Percentiles rank a stretch among this genome's conserved stretches.
These are phyloP conservation scores for Cercophora samala DNA, from an alignment of 495 filamentous ascomycete species.

Conservation along the genomic window DNA sequence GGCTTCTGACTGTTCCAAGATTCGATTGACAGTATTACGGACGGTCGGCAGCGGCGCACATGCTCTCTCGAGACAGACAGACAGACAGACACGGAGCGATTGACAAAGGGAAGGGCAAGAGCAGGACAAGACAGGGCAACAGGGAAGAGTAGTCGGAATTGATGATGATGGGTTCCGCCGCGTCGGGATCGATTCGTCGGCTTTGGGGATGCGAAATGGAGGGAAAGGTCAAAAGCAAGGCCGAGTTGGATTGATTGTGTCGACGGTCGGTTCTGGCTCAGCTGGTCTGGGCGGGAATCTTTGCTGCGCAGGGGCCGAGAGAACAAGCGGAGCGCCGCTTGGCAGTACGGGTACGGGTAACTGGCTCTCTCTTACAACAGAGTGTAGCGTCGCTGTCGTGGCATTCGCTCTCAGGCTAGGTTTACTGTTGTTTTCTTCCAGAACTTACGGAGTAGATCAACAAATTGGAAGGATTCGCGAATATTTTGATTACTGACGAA, in stretches of 20 bases:
- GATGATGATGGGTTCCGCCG: conserved; percentile 5
- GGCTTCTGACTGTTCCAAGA: conserved; percentile 11
- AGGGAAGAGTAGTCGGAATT: not conserved
- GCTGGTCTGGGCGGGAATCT: conserved; percentile 6
- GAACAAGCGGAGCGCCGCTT: conserved; percentile 4
- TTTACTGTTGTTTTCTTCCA: not conserved
- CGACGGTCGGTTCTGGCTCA: not conserved
- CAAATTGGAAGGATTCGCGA: not conserved
- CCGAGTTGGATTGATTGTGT: not conserved
- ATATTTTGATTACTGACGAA: not conserved
- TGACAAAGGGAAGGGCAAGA: not conserved
- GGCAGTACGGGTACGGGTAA: not conserved
- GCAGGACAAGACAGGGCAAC: not conserved
- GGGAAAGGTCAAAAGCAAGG: not conserved
- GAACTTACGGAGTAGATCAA: not conserved
- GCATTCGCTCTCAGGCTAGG: not conserved
- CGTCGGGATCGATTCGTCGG: not conserved
- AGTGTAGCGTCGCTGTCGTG: not conserved
- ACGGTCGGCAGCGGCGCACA: conserved; percentile 20
- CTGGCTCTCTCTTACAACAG: too few species aligned
- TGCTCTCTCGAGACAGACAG: conserved; percentile 26
- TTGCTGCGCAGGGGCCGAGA: conserved; percentile 1
- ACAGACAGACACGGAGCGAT: not conserved
- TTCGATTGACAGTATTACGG: conserved; percentile 15
- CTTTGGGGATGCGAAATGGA: not conserved